These are phyloP conservation scores for Candida vartiovaarae DNA, from an alignment of 805 yeast genomes.

Conservation along the genomic window DNA sequence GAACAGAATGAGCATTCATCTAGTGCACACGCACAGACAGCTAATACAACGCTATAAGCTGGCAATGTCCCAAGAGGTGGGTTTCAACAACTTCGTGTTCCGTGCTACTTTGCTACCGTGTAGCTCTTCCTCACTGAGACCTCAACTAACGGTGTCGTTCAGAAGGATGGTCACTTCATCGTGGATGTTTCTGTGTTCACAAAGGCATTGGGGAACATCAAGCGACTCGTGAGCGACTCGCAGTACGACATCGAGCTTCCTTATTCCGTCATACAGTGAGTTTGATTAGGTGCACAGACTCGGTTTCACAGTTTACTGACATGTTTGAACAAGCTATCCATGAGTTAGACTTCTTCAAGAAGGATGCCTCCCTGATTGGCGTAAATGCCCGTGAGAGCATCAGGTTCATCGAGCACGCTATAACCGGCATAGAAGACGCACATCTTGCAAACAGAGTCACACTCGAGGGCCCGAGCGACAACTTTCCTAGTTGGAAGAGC, in stretches of 20 bases:
- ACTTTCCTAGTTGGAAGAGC: constrained; percentile 44
- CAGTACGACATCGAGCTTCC: constrained; percentile 32
- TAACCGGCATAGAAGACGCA: constrained; percentile 13
- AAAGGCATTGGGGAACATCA: constrained; percentile 61
- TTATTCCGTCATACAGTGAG: constrained; percentile 43
- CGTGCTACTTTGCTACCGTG: no score
- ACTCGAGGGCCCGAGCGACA: constrained; percentile 35
- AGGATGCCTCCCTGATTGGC: constrained; percentile 48
- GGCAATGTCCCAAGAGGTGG: no score
- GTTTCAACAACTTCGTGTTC: no score
- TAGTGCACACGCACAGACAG: no score
- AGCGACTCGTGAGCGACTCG: constrained; percentile 46
- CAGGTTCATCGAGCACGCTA: constrained; percentile 45
- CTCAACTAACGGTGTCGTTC: no score
- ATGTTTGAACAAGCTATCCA: constrained; percentile 33
- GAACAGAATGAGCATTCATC: no score
- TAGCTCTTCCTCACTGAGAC: no score
- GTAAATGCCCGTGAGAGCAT: constrained; percentile 62
- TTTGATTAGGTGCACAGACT: neutral
- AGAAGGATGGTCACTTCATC: constrained; percentile 32
- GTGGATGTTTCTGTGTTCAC: constrained; percentile 64
- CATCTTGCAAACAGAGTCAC: constrained; percentile 20
- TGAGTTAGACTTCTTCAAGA: constrained; percentile 52
- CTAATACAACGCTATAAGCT: no score
- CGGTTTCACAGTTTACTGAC: neutral